Conservation (phyloP, 2,329 filamentous ascomycete species). For the Madurella fahalii region DNA sequence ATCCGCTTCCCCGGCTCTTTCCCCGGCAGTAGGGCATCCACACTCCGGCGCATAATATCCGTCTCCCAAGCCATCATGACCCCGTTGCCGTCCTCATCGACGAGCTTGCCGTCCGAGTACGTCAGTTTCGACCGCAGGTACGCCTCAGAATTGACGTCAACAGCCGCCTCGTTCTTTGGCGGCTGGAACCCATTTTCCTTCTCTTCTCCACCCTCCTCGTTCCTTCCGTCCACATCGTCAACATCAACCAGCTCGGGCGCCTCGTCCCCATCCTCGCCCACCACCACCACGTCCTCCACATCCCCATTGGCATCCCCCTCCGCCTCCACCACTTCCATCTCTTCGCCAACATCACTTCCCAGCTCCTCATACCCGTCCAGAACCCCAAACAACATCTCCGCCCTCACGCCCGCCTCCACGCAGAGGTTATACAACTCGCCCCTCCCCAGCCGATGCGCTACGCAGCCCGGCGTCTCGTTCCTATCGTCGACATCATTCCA, state of each 20-base stretch:
- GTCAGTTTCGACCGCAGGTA: constrained; percentile 66
- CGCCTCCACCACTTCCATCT: constrained; percentile 44
- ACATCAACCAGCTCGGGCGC: constrained; percentile 29
- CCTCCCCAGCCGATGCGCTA: constrained; percentile 68
- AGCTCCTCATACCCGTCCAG: constrained; percentile 79
- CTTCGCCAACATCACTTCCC: constrained; percentile 51
- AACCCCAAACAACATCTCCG: constrained; percentile 79
- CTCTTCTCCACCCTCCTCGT: constrained; percentile 7
- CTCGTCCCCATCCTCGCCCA: constrained; percentile 32
- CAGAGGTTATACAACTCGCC: constrained; percentile 72
- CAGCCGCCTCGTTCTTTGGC: constrained; percentile 35
- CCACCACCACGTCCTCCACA: constrained; percentile 33
- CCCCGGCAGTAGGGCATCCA: constrained; percentile 56
- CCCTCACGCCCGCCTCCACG: constrained; percentile 84
- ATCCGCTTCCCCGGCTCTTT: constrained; percentile 56
- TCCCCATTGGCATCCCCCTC: constrained; percentile 41
- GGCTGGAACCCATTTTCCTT: constrained; percentile 30
- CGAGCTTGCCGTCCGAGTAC: constrained; percentile 61
- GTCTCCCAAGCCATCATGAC: constrained; percentile 96
- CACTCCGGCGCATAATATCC: constrained; percentile 76
- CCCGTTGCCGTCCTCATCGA: constrained; percentile 73
- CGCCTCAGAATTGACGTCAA: constrained; percentile 57
- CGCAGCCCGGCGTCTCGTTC: constrained; percentile 86
- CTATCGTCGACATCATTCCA: constrained; percentile 93
- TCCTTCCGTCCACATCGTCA: constrained; percentile 11